A percentile compares a stretch with the other conserved stretches of the same genome.
Conservation (phyloP, 2,329 filamentous ascomycete genomes). For the Penicillium sp. region DNA sequence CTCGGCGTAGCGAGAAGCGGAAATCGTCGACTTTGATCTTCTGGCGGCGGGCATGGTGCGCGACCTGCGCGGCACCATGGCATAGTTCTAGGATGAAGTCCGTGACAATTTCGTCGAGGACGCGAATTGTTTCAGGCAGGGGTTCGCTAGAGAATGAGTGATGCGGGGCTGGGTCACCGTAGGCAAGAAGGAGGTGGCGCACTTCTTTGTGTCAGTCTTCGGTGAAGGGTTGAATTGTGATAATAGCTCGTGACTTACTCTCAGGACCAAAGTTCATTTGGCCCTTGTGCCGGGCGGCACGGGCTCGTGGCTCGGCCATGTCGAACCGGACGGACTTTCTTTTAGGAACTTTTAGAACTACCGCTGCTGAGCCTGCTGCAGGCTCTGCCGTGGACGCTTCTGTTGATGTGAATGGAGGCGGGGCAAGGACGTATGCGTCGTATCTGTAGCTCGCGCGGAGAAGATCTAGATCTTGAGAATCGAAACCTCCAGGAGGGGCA, state of each 20-base stretch:
- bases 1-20: constrained; percentile 85
- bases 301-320: constrained; percentile 74
- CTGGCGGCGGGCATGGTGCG: constrained; percentile 81
- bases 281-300: constrained; percentile 75
- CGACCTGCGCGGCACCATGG: constrained; percentile 82
- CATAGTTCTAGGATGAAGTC: constrained; percentile 95
- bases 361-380: neutral
- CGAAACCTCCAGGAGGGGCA: neutral
- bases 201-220: constrained; percentile 26
- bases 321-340: constrained; percentile 12
- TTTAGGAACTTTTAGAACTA: constrained; percentile 4
- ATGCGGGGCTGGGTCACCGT: constrained; percentile 44
- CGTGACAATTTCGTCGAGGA: constrained; percentile 92
- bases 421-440: constrained; percentile 5
- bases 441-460: constrained; percentile 26
- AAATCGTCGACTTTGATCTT: constrained; percentile 99
- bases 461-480: constrained; percentile 19
- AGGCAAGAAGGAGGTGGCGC: constrained; percentile 44
- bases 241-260: constrained; percentile 50
- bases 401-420: neutral
- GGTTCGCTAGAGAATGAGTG: constrained; percentile 71
- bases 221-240: neutral
- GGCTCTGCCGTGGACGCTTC: neutral
- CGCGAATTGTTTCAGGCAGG: constrained; percentile 77
- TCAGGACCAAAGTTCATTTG: constrained; percentile 77